Base-by-base conservation (phyloP, 2,329 filamentous ascomycete genomes). In the Plenodomus lindquistii region DNA sequence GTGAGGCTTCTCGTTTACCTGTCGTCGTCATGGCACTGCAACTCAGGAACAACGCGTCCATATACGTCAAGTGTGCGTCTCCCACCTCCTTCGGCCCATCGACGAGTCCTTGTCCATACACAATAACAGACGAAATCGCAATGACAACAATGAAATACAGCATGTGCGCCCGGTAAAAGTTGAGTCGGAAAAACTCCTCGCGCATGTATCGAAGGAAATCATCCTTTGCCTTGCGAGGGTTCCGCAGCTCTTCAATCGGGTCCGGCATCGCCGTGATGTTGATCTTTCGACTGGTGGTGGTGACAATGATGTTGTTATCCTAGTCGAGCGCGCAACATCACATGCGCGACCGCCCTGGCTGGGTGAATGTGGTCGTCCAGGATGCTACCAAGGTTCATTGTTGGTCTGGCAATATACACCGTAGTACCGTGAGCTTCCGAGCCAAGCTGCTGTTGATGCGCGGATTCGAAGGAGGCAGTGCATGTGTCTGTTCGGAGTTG, bases 21-120 rank as follows among this genome's bases (percentile, higher is more conserved):
- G 63, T 69, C 2, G 64, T 69, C 8, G 65, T 67, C 62, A 69
- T 69, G 11, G 65, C 64, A 46, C 63, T 66, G 19, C 57, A 61
- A 24, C 59, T 60, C 7, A 69, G 40, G 34, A 66, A 67, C 11
- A 69, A 38, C 2, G 63, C 64, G 31, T 69, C 56, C 17, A 62
- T 59, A 22, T 67, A 69, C 4, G 52, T 59, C 8, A 67, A 27
- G 27, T 57, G 56, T 6, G 46, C 57, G 29, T 50, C 45, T 8
- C 48, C 34, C n/a, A 54, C 42, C 22, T 56, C 57, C 13, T 59
- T 50, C 7, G 58, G 52, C n/a, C 60, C 61, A 46, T 59, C 54
- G 11, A 55, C 60, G 20, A 61, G 42, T 4, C 66, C 66, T 35
- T 63, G 59, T 3, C 64, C 65, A 19, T 68, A 69, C 3, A 69